Percentiles rank a stretch among this genome's conserved stretches.
Conservation (phyloP, 2,329 filamentous ascomycete genomes). For the Hymenoscyphus linearis region DNA sequence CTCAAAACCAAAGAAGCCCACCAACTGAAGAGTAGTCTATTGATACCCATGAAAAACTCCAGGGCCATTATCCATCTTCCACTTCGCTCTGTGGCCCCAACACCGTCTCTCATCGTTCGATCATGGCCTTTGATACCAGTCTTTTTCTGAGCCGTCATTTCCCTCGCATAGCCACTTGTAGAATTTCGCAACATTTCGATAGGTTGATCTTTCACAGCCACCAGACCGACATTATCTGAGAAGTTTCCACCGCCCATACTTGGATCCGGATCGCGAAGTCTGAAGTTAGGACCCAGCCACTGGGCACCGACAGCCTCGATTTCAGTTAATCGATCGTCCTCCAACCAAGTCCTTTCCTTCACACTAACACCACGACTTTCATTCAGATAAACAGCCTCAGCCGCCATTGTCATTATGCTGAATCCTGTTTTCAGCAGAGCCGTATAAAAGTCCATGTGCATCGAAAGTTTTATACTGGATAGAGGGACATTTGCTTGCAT, state of each 20-base stretch:
- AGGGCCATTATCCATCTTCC: conserved; percentile 71
- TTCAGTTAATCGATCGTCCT: conserved; percentile 78
- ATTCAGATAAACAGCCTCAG: conserved; percentile 91
- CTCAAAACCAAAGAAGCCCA: conserved; percentile 26
- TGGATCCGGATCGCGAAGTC: conserved; percentile 23
- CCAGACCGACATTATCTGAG: conserved; percentile 28
- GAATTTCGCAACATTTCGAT: conserved; percentile 34
- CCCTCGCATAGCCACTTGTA: conserved; percentile 62
- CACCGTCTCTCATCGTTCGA: conserved; percentile 52
- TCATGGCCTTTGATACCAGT: conserved; percentile 37
- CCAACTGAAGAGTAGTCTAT: conserved; percentile 52
- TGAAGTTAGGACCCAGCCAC: conserved; percentile 31
- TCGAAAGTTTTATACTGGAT: conserved; percentile 71
- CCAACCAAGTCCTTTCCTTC: conserved; percentile 79
- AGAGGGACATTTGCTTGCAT: conserved; percentile 89
- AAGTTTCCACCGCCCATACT: conserved; percentile 19
- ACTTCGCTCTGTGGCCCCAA: conserved; percentile 74
- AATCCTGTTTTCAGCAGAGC: conserved; percentile 83
- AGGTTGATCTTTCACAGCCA: conserved; percentile 24
- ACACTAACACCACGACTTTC: conserved; percentile 75
- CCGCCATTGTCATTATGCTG: conserved; percentile 83
- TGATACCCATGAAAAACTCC: conserved; percentile 73
- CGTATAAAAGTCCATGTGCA: conserved; percentile 94
- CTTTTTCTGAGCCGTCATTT: conserved; percentile 60
- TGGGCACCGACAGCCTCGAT: conserved; percentile 49